phyloP scores from a whole-genome alignment of 164 flowering plant species.

The Magnolia sinica region DNA sequence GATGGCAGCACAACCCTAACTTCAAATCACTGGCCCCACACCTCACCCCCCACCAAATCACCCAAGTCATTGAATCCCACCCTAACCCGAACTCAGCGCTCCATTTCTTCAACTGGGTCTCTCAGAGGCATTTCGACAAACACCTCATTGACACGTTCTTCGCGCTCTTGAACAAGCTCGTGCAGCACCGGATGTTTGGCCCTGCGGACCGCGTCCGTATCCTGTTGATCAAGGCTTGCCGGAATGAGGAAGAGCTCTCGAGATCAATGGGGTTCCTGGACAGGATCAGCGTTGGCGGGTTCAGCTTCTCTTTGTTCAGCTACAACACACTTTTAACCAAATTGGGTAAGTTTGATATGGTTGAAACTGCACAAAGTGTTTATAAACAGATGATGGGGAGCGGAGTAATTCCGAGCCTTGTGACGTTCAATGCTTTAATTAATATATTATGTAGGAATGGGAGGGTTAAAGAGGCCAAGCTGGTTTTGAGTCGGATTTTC shows the following conservation, averaged over 20 bases:
- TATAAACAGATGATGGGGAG: constrained; percentile 42
- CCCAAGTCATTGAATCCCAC: constrained; percentile 37
- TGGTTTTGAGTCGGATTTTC: constrained; percentile 42
- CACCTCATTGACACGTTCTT: constrained; percentile 42
- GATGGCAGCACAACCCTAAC: constrained; percentile 43
- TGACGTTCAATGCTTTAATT: constrained; percentile 69
- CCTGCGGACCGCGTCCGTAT: constrained; percentile 60
- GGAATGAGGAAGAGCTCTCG: constrained; percentile 42
- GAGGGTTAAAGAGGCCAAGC: constrained; percentile 53
- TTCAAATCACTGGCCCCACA: constrained; percentile 31
- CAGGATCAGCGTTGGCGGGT: constrained; percentile 33
- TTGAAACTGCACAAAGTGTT: constrained; percentile 39
- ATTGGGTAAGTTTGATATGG: constrained; percentile 65
- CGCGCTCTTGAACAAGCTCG: constrained; percentile 55
- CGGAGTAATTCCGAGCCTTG: constrained; percentile 52
- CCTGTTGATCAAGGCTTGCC: constrained; percentile 62
- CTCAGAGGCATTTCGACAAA: constrained; percentile 46
- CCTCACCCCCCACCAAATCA: constrained; percentile 48
- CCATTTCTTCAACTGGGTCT: constrained; percentile 61
- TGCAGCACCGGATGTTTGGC: constrained; percentile 32
- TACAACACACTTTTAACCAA: constrained; percentile 65
- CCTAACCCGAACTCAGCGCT: constrained; percentile 33
- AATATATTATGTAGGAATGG: constrained; percentile 73
- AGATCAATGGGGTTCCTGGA: constrained; percentile 48
- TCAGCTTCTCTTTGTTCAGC: constrained; percentile 47